Conservation (phyloP, 2,329 filamentous ascomycete genomes). For the Trichoderma koningiopsis region DNA sequence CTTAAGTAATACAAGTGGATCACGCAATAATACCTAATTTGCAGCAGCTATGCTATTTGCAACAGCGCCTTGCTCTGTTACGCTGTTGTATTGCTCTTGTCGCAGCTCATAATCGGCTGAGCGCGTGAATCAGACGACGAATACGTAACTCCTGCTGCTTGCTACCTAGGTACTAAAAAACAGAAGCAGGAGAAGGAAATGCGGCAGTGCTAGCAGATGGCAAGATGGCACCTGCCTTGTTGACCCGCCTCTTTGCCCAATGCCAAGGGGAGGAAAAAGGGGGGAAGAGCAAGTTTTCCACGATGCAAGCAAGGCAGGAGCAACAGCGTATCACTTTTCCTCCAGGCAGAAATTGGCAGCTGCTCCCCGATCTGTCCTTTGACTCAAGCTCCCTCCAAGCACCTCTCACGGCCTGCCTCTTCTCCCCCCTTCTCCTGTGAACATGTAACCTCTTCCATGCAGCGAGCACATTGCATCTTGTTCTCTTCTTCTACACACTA, state of each 20-base stretch:
- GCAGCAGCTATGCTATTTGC: neutral
- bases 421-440: neutral
- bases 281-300: conserved; percentile 16
- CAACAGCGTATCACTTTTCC: neutral
- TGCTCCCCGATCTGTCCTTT: neutral
- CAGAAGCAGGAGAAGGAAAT: neutral
- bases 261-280: neutral
- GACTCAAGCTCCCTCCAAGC: neutral
- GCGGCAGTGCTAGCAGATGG: conserved; percentile 19
- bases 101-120: neutral
- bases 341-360: conserved; percentile 18
- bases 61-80: neutral
- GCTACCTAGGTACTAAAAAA: neutral
- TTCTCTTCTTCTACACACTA: neutral
- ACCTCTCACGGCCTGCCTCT: neutral
- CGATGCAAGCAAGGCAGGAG: neutral
- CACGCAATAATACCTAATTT: neutral
- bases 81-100: neutral
- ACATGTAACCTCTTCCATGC: neutral
- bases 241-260: neutral
- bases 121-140: neutral
- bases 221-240: neutral
- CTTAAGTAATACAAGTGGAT: neutral
- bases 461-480: neutral
- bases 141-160: neutral